Evolutionary conservation across 352 stramenopile genomes (phyloP).

Genomic region (Globisporangium irregulare): DNA sequence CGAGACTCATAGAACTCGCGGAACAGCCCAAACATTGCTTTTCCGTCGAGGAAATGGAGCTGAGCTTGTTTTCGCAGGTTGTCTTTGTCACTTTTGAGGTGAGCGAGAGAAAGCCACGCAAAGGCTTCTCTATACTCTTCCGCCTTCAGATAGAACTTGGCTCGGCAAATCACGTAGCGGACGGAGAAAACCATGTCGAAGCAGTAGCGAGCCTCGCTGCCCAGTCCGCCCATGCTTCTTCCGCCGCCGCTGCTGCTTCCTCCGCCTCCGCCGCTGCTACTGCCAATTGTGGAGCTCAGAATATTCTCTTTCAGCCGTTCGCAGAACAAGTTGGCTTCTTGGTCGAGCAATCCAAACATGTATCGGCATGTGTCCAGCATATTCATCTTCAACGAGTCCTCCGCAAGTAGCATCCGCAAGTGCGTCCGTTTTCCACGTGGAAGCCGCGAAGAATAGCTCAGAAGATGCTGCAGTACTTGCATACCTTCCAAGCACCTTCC

Average conservation of each 20-base stretch:
- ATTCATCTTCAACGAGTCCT: conserved; percentile 72
- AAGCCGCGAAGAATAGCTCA: conserved; percentile 68
- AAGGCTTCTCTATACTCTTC: conserved; percentile 55
- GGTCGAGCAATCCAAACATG: conserved; percentile 71
- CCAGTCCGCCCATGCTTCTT: conserved; percentile 57
- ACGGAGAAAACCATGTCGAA: conserved; percentile 81
- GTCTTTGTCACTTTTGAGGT: conserved; percentile 75
- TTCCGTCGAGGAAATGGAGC: conserved; percentile 64
- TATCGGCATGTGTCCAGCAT: conserved; percentile 74
- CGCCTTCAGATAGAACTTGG: conserved; percentile 59
- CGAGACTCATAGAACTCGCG: conserved; percentile 49
- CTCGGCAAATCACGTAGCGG: conserved; percentile 64
- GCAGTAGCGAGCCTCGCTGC: conserved; percentile 70
- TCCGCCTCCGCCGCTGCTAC: conserved; percentile 42
- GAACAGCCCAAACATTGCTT: conserved; percentile 51
- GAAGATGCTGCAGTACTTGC: conserved; percentile 71
- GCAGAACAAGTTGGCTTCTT: conserved; percentile 73
- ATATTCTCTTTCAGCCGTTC: conserved; percentile 69
- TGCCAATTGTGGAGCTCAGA: conserved; percentile 20
- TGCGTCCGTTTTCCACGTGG: conserved; percentile 78
- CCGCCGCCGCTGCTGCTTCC: conserved; percentile 61
- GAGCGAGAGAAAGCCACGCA: conserved; percentile 71
- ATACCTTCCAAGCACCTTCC: conserved; percentile 78
- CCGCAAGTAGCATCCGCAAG: conserved; percentile 72
- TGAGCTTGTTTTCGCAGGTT: conserved; percentile 64